Percentiles rank a stretch among this genome's conserved stretches.
These are phyloP conservation scores for Fraxinus greggii DNA, from an alignment of 305 asterid species.

Conservation along the genomic window DNA sequence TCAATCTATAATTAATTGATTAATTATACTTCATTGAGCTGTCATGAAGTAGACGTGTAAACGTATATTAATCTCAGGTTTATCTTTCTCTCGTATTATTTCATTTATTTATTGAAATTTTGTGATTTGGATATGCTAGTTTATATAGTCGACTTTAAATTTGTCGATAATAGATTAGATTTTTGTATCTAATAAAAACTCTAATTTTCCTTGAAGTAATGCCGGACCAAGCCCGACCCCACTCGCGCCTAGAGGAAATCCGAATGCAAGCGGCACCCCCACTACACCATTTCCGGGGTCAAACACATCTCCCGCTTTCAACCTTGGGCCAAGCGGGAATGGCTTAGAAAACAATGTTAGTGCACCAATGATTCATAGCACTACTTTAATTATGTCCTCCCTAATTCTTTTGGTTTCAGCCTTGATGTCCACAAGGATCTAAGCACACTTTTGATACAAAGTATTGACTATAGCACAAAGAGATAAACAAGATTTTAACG, in stretches of 20 bases:
- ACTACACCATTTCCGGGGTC: slow-evolving; percentile 17
- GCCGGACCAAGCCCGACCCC: background rate
- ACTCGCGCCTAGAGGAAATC: background rate
- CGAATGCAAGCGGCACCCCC: background rate
- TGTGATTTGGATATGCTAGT: background rate
- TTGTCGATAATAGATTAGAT: background rate
- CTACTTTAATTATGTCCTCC: background rate
- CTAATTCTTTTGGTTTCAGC: background rate
- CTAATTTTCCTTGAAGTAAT: background rate
- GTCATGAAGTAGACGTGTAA: slow-evolving; percentile 13
- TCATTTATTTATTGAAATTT: background rate
- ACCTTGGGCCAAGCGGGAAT: background rate
- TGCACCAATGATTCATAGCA: background rate
- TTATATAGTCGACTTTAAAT: background rate
- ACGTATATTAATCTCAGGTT: background rate
- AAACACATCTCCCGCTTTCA: background rate
- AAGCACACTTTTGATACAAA: background rate
- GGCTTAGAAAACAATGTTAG: background rate
- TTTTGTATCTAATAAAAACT: background rate
- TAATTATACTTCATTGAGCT: slow-evolving; percentile 18
- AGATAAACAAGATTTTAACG: background rate
- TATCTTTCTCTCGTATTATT: background rate
- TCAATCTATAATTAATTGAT: background rate
- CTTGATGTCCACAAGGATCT: background rate
- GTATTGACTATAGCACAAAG: background rate